A percentile compares a stretch with the other conserved stretches of the same genome.
These are phyloP conservation scores for Phytophthora sp. DNA, from an alignment of 352 stramenopile species.

Conservation along the genomic window DNA sequence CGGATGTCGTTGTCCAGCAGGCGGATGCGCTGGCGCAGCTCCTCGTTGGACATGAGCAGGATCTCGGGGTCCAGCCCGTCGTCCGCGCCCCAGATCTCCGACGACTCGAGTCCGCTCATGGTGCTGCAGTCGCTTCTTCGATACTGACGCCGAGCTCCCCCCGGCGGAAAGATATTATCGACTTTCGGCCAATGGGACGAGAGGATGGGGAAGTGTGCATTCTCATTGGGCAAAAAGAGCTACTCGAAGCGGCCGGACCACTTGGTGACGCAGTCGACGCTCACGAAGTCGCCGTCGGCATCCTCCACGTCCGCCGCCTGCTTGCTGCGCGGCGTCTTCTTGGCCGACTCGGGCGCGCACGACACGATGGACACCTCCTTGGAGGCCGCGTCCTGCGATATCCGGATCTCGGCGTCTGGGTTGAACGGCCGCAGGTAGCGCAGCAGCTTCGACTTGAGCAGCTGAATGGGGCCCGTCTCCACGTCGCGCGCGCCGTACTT, in stretches of 20 bases:
- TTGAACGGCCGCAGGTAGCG: constrained; percentile 82
- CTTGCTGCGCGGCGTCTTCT: constrained; percentile 9
- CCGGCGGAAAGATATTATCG: no score
- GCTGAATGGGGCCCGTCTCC: constrained; percentile 76
- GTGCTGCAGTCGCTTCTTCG: constrained; percentile 15
- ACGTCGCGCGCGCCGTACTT: constrained; percentile 88
- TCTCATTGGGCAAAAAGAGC: constrained; percentile 17
- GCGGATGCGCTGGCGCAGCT: constrained; percentile 96
- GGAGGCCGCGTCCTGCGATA: constrained; percentile 46
- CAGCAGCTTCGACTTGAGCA: constrained; percentile 83
- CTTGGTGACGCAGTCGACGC: constrained; percentile 61
- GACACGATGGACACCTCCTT: constrained; percentile 70
- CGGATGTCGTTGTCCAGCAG: constrained; percentile 97
- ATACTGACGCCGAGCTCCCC: no score
- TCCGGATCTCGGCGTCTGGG: constrained; percentile 71
- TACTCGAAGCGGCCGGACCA: constrained; percentile 77
- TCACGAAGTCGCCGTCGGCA: constrained; percentile 32
- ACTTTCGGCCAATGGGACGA: no score
- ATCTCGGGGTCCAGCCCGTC: constrained; percentile 90
- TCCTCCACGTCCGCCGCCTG: constrained; percentile 4
- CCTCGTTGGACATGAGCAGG: constrained; percentile 94
- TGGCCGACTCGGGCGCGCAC: constrained; percentile 33
- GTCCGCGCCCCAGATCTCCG: constrained; percentile 66
- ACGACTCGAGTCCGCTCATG: constrained; percentile 73
- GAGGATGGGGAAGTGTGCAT: no score